phyloP scores from a whole-genome alignment of 306 rosid genomes.

The Glycyrrhiza uralensis region DNA sequence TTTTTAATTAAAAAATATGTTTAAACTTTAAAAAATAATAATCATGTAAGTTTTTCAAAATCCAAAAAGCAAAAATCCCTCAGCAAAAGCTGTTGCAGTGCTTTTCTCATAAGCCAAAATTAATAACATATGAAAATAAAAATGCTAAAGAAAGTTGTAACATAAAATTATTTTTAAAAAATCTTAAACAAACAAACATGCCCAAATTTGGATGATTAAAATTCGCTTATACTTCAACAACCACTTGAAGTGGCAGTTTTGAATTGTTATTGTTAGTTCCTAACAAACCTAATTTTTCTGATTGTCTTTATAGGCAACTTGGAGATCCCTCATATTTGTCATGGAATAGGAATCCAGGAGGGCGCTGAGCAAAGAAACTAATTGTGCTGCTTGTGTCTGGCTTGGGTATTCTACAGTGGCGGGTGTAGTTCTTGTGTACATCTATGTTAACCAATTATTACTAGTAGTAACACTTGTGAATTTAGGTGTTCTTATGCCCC shows the following conservation, averaged over 20 bases:
- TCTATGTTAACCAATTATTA: slow-evolving; percentile 10
- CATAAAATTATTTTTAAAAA: not conserved
- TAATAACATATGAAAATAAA: not conserved
- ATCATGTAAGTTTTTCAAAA: not conserved
- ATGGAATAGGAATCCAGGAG: slow-evolving; percentile 83
- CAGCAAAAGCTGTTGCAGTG: not conserved
- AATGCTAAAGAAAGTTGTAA: not conserved
- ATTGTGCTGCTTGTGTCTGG: not conserved
- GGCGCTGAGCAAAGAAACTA: slow-evolving; percentile 44
- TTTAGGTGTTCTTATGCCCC: not conserved
- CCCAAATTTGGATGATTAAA: not conserved
- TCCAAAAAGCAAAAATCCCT: not conserved
- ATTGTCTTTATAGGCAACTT: slow-evolving; percentile 63
- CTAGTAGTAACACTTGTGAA: not conserved
- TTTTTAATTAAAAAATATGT: not conserved
- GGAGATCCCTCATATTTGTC: slow-evolving; percentile 95
- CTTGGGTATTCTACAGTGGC: not conserved
- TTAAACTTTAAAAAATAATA: not conserved
- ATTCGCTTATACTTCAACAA: not conserved
- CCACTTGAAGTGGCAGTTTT: not conserved
- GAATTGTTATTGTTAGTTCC: not conserved
- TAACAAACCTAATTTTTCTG: not conserved
- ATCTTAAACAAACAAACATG: not conserved
- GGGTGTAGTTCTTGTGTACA: slow-evolving; percentile 43
- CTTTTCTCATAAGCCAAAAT: not conserved